Percentiles rank a stretch among this genome's conserved stretches.
phyloP scores from a whole-genome alignment of 2,329 filamentous ascomycete species.

The Claviceps africana region DNA sequence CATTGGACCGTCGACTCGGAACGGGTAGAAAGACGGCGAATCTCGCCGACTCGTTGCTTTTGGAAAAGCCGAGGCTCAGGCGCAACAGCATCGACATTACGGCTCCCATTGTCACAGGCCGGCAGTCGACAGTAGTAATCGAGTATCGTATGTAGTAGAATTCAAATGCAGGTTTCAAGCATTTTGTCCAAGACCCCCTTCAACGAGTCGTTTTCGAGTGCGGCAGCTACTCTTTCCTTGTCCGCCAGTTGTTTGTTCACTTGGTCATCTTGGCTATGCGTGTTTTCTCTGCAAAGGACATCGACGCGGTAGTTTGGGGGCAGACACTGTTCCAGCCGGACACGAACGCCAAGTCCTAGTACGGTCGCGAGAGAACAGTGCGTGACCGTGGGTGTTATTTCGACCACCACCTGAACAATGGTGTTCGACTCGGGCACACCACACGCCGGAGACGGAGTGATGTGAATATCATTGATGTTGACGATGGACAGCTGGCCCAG shows the following conservation, averaged over 20 bases:
- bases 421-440: constrained; percentile 33
- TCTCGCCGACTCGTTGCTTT: not conserved
- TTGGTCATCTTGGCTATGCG: constrained; percentile 88
- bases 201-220: constrained; percentile 82
- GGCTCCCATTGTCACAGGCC: not conserved
- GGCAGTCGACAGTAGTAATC: not conserved
- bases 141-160: not conserved
- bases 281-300: constrained; percentile 87
- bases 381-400: constrained; percentile 91
- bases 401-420: constrained; percentile 63
- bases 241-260: constrained; percentile 94
- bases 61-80: not conserved
- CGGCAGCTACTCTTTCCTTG: constrained; percentile 91
- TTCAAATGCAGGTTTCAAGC: constrained; percentile 66
- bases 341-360: constrained; percentile 83
- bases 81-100: no score
- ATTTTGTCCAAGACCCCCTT: constrained; percentile 85
- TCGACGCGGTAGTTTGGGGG: constrained; percentile 87
- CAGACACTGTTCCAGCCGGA: constrained; percentile 78
- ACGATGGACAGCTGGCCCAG: constrained; percentile 88
- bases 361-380: constrained; percentile 95
- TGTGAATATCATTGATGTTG: constrained; percentile 84
- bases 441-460: constrained; percentile 33
- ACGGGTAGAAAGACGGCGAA: not conserved
- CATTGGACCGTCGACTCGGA: not conserved